Base-by-base conservation (phyloP, 1,284 basidiomycete species). In the Pholiota adiposa region DNA sequence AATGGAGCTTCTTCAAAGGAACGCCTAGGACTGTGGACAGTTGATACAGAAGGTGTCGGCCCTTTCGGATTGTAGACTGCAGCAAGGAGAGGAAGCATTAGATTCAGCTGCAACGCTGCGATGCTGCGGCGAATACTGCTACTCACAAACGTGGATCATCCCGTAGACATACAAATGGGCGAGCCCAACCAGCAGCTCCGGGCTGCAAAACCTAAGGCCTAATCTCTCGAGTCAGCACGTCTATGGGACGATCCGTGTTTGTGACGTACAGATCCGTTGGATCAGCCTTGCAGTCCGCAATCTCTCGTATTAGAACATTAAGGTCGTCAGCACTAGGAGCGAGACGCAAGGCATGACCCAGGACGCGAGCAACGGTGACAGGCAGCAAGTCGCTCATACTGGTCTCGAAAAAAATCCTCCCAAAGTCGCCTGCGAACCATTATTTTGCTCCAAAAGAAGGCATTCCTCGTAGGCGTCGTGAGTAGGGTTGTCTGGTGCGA, bases 111-210 rank as follows among this genome's bases (percentile, higher is more conserved):
- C 29, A 31, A 5, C 29, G 11, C 29, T 31, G 29, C 29, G 11
- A 31, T 31, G 11, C 29, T 31, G 29, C 29, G 11, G 11, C 11
- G 11, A 31, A 31, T 31, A 25, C 9, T 46, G n/a, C 12, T 12
- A 54, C 58, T 25, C 53, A 62, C 61, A 62, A 21, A 59, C 54
- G 19, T 52, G 57, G 19, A 62, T 53, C 31, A 59, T n/a, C 33
- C 61, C 57, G 40, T 56, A 52, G 12, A 62, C 58, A 52, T 62
- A 65, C 44, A 65, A 38, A 43, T 63, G 59, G 12, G 49, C 49
- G 25, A 65, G 38, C 8, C 60, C 52, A 33, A 48, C 54, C 16
- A 61, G 18, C 43, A 65, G 31, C 44, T 65, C 64, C 2, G 21
- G 36, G 31, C 19, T 31, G 21, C 54, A 55, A 18, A 21, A 18